These are phyloP conservation scores for Peniophora sp. DNA, from an alignment of 1,284 basidiomycete species.

Conservation along the genomic window DNA sequence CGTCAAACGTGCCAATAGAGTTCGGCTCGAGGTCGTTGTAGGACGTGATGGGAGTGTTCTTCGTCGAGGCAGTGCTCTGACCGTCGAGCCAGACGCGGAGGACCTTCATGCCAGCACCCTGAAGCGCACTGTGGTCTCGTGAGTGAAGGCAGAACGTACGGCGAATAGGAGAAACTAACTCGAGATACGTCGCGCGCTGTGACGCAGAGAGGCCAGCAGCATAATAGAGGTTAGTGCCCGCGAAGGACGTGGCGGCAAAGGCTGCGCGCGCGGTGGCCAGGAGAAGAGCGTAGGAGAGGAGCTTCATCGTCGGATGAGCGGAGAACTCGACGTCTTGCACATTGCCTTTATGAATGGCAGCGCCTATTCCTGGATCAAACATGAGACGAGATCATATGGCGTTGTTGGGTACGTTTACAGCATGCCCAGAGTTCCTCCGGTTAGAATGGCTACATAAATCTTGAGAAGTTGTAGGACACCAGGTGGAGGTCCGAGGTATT, in stretches of 20 bases:
- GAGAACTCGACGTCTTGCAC: too few relatives aligned
- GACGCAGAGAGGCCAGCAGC: constrained; percentile 20
- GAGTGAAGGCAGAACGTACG: too few relatives aligned
- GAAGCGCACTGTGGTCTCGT: constrained; percentile 17
- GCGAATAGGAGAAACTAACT: too few relatives aligned
- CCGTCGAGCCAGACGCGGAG: constrained; percentile 26
- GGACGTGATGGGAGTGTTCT: constrained; percentile 21
- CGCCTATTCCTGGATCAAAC: too few relatives aligned
- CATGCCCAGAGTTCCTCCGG: too few relatives aligned
- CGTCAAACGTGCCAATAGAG: constrained; percentile 28
- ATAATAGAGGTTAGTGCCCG: constrained; percentile 25
- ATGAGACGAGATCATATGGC: too few relatives aligned
- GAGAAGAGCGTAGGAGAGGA: not conserved
- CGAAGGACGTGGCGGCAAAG: constrained; percentile 20
- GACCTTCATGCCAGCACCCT: constrained; percentile 23
- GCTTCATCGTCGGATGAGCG: not conserved
- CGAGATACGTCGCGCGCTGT: constrained; percentile 18
- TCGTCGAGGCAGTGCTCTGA: constrained; percentile 17
- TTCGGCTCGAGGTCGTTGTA: constrained; percentile 26
- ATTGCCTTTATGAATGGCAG: too few relatives aligned
- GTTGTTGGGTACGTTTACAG: too few relatives aligned
- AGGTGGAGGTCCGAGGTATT: too few relatives aligned
- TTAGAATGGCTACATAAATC: too few relatives aligned
- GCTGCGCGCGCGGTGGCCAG: not conserved
- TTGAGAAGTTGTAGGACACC: too few relatives aligned